Evolutionary conservation across 495 filamentous ascomycete genomes (phyloP).

Genomic region (Talaromyces liani): DNA sequence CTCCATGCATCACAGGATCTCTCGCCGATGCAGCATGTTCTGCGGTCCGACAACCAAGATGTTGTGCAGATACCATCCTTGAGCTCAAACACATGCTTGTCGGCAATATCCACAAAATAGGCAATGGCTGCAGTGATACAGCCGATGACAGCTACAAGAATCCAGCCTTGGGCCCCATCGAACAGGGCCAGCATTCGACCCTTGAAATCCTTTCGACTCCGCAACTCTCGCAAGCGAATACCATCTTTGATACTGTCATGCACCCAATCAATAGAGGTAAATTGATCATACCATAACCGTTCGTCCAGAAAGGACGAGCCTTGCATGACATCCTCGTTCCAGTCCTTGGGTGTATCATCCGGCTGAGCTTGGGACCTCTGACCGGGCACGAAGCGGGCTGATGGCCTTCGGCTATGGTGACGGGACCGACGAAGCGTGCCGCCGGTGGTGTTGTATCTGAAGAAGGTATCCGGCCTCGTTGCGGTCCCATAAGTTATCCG

Average conservation of each 20-base stretch:
- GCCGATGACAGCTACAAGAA: slow-evolving; percentile 85
- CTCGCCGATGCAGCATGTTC: slow-evolving; percentile 67
- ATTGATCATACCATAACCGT: slow-evolving; percentile 97
- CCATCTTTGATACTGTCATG: slow-evolving; percentile 96
- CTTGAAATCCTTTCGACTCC: slow-evolving; percentile 74
- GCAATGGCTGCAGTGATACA: slow-evolving; percentile 79
- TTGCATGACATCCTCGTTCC: slow-evolving; percentile 49
- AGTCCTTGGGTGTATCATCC: slow-evolving; percentile 38
- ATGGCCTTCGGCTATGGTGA: slow-evolving; percentile 61
- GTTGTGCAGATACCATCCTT: slow-evolving; percentile 82
- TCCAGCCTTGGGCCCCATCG: slow-evolving; percentile 90
- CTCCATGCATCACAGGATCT: slow-evolving; percentile 61
- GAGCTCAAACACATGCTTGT: slow-evolving; percentile 76
- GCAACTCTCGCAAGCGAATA: slow-evolving; percentile 73
- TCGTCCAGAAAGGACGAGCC: slow-evolving; percentile 61
- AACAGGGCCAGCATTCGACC: slow-evolving; percentile 70
- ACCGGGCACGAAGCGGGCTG: slow-evolving; percentile 45
- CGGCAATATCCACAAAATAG: slow-evolving; percentile 82
- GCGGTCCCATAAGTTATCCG: slow-evolving; percentile 4
- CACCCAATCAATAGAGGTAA: slow-evolving; percentile 98
- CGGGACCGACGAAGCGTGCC: slow-evolving; percentile 45
- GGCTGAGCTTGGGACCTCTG: slow-evolving; percentile 23
- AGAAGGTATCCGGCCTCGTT: slow-evolving; percentile 23
- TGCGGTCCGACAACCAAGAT: slow-evolving; percentile 64
- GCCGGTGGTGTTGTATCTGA: slow-evolving; percentile 24